Percentiles rank a stretch among this genome's conserved stretches.
Conservation (phyloP, 305 asterid species). For the Fraxinus baroniana region DNA sequence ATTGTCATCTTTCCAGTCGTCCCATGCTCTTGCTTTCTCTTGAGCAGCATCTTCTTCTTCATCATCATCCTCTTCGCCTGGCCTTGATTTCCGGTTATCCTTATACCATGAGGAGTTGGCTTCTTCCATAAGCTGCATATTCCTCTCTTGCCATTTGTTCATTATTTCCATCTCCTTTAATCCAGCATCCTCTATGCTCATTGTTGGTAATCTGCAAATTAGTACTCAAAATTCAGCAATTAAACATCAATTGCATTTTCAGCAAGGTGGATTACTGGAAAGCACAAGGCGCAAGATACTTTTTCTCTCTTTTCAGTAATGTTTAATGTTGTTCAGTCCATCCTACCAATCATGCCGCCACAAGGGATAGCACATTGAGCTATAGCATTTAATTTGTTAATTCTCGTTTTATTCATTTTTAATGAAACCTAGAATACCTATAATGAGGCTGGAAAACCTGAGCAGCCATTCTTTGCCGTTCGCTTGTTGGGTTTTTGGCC, state of each 20-base stretch:
- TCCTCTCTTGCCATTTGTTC: conserved; percentile 86
- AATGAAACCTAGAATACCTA: conserved; percentile 49
- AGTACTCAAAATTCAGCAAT: conserved; percentile 5
- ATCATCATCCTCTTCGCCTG: conserved; percentile 49
- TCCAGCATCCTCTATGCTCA: conserved; percentile 99
- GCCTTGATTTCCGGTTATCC: conserved; percentile 42
- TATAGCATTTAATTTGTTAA: neutral
- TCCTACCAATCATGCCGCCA: neutral
- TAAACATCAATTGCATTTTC: neutral
- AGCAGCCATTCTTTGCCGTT: conserved; percentile 84
- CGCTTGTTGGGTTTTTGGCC: conserved; percentile 72
- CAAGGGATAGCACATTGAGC: neutral
- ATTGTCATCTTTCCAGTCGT: conserved; percentile 98
- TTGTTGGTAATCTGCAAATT: conserved; percentile 67
- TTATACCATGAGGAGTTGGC: conserved; percentile 87
- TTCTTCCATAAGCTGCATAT: conserved; percentile 73
- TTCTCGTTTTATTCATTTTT: neutral
- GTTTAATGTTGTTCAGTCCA: neutral
- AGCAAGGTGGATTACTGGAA: neutral
- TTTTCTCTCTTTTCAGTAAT: neutral
- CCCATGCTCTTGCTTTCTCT: conserved; percentile 96
- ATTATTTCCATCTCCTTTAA: conserved; percentile 89
- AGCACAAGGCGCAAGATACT: neutral
- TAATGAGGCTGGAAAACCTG: conserved; percentile 93
- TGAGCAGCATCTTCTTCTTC: conserved; percentile 83